Evolutionary conservation across 441 rosid genomes (phyloP).

Genomic region (Rhodomyrtus psidioides): DNA sequence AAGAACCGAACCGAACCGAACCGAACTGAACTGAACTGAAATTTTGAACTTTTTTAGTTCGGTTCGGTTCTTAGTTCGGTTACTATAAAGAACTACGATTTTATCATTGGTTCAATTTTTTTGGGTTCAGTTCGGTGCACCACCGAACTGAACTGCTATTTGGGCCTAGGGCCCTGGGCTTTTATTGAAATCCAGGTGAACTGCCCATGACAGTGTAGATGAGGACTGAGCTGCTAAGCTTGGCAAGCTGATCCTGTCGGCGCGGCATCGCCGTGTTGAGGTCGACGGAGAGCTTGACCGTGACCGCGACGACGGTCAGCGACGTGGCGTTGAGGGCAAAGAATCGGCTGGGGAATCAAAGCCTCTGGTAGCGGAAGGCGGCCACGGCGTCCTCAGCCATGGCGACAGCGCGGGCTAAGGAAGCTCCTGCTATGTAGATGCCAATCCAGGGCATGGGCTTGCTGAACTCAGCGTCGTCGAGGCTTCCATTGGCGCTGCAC

Average conservation of each 20-base stretch:
- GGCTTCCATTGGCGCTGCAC: constrained; percentile 51
- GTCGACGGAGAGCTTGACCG: constrained; percentile 72
- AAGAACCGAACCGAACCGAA: too few relatives aligned
- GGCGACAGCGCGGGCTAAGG: constrained; percentile 40
- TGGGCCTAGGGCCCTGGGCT: too few relatives aligned
- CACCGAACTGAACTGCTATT: too few relatives aligned
- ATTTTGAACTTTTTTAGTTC: too few relatives aligned
- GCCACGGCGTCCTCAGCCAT: constrained; percentile 59
- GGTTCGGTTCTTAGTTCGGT: too few relatives aligned
- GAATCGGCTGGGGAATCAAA: constrained; percentile 68
- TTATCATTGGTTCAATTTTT: too few relatives aligned
- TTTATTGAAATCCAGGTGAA: too few relatives aligned
- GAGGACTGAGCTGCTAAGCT: constrained; percentile 70
- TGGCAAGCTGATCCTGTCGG: constrained; percentile 73
- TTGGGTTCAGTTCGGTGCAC: too few relatives aligned
- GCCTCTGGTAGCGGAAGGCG: constrained; percentile 45
- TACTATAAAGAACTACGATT: too few relatives aligned
- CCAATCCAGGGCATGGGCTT: constrained; percentile 79
- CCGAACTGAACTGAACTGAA: too few relatives aligned
- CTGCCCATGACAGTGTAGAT: constrained; percentile 72
- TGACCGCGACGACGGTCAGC: constrained; percentile 54
- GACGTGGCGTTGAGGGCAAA: constrained; percentile 75
- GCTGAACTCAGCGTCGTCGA: constrained; percentile 48
- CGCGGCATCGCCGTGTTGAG: constrained; percentile 89
- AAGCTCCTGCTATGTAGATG: constrained; percentile 40